These are phyloP conservation scores for Herpetomonas tarakana DNA, from an alignment of 208 protist genomes.

Conservation along the genomic window DNA sequence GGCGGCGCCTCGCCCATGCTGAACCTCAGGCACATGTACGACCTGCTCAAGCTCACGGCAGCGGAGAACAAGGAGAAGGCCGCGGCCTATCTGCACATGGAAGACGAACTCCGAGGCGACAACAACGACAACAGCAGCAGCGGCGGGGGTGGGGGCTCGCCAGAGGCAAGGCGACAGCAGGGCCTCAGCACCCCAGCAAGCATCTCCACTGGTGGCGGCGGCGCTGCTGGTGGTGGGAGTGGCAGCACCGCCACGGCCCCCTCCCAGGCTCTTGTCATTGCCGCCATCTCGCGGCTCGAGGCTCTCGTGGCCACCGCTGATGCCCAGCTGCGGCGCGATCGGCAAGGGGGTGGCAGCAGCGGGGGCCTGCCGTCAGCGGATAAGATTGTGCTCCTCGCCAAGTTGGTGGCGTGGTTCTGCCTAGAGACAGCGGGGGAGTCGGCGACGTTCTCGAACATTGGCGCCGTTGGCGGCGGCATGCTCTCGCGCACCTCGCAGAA, in stretches of 20 bases:
- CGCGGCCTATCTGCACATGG: not conserved
- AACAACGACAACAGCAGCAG: not conserved
- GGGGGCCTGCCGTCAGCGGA: not conserved
- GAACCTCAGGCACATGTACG: not conserved
- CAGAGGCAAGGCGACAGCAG: too few relatives aligned
- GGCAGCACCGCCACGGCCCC: conserved; percentile 4
- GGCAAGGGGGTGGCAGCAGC: conserved; percentile 1
- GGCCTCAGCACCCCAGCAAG: too few relatives aligned
- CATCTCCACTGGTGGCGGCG: not conserved
- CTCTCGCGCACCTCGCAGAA: conserved; percentile 6
- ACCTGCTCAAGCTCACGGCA: not conserved
- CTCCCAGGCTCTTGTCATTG: conserved; percentile 7
- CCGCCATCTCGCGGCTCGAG: conserved; percentile 6
- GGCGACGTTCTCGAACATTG: conserved; percentile 12
- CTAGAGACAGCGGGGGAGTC: conserved; percentile 30
- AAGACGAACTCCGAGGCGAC: not conserved
- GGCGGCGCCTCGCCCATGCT: not conserved
- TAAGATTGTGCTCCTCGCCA: conserved; percentile 15
- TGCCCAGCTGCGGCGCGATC: conserved; percentile 1
- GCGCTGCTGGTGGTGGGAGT: not conserved
- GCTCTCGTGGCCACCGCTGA: conserved; percentile 7
- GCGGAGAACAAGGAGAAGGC: not conserved
- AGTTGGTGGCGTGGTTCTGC: conserved; percentile 55
- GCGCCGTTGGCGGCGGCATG: conserved; percentile 16
- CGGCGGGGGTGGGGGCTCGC: too few relatives aligned